Evolutionary conservation across 176 grass and related monocot genomes (phyloP).

Genomic region (Dendrocalamus sinicus): DNA sequence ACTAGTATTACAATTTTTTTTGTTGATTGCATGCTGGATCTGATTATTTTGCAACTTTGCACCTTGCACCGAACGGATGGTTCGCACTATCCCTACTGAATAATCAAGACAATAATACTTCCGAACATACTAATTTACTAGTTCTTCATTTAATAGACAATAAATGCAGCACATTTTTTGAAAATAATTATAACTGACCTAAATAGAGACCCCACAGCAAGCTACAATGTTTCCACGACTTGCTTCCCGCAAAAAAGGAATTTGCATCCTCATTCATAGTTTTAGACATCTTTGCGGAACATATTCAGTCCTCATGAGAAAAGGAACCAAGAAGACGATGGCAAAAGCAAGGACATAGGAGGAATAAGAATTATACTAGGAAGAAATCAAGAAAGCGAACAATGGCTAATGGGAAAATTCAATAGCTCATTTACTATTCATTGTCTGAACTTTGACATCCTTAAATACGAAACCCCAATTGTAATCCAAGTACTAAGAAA

Average conservation of each 20-base stretch:
- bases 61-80: slow-evolving; percentile 9
- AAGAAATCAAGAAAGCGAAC: not conserved
- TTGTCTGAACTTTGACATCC: not conserved
- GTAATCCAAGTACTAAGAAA: not conserved
- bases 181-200: not conserved
- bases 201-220: slow-evolving; percentile 6
- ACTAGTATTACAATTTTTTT: not conserved
- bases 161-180: slow-evolving; percentile 2
- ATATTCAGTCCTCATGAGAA: not conserved
- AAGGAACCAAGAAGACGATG: not conserved
- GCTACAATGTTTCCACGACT: not conserved
- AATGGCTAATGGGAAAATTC: not conserved
- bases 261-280: not conserved
- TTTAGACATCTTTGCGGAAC: not conserved
- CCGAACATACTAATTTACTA: not conserved
- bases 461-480: slow-evolving; percentile 4
- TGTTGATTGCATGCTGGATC: slow-evolving; percentile 17
- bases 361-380: not conserved
- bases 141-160: not conserved
- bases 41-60: not conserved
- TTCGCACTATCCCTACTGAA: slow-evolving; percentile 8
- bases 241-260: not conserved
- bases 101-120: slow-evolving; percentile 1
- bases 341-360: not conserved
- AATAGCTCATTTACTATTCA: not conserved